Percentiles rank a stretch among this genome's conserved stretches.
Conservation (phyloP, 371 early-diverging fungal genomes). For the Apophysomyces variabilis region DNA sequence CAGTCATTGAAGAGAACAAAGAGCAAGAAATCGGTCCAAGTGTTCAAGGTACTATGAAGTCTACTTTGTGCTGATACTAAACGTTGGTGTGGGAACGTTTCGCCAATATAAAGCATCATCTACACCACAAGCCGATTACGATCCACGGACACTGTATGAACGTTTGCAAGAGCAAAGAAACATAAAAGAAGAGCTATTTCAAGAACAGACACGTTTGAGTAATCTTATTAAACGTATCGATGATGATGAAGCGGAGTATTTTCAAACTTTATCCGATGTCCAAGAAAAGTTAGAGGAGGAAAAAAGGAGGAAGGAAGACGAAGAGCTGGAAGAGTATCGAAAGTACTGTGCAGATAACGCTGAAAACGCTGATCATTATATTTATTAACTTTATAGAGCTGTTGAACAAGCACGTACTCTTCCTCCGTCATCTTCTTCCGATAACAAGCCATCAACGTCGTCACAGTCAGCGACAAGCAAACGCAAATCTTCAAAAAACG, state of each 20-base stretch:
- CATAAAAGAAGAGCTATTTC: slow-evolving; percentile 69
- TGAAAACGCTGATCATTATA: background rate
- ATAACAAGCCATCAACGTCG: slow-evolving; percentile 2
- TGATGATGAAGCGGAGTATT: slow-evolving; percentile 79
- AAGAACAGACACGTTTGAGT: slow-evolving; percentile 69
- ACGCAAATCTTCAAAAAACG: slow-evolving; percentile 19
- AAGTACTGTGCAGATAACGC: slow-evolving; percentile 32
- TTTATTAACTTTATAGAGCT: slow-evolving; percentile 22
- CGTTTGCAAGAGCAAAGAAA: slow-evolving; percentile 75
- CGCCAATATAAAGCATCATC: slow-evolving; percentile 24
- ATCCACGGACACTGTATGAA: slow-evolving; percentile 83
- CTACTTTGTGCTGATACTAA: background rate
- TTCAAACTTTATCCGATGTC: slow-evolving; percentile 62
- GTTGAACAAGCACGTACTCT: slow-evolving; percentile 22
- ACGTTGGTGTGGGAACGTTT: background rate
- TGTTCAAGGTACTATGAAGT: slow-evolving; percentile 22
- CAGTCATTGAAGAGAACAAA: slow-evolving; percentile 34
- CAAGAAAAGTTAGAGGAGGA: slow-evolving; percentile 58
- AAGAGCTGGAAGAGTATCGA: slow-evolving; percentile 67
- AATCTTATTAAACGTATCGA: slow-evolving; percentile 78
- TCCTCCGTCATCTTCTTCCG: slow-evolving; percentile 1
- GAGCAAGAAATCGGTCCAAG: slow-evolving; percentile 25
- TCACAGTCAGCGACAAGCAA: slow-evolving; percentile 11
- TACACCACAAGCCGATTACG: slow-evolving; percentile 60
- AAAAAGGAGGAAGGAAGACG: slow-evolving; percentile 56